Evolutionary conservation across 2,329 filamentous ascomycete genomes (phyloP).

Genomic region (Bipolaris cookei): DNA sequence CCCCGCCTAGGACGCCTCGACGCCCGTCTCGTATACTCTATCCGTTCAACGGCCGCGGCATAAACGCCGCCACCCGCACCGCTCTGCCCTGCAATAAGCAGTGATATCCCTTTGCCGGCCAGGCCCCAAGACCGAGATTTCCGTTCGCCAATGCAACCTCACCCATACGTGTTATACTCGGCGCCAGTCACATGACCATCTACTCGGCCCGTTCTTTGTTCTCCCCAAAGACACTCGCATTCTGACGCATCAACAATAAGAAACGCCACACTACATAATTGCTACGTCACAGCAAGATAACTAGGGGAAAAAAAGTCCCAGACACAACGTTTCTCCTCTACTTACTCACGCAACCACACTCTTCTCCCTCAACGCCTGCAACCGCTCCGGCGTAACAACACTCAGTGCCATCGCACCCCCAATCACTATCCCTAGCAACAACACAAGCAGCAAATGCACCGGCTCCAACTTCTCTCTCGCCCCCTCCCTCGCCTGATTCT

Average conservation of each 20-base stretch:
- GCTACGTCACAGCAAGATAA: background rate
- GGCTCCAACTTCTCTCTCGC: constrained; percentile 16
- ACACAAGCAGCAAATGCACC: constrained; percentile 34
- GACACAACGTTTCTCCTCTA: background rate
- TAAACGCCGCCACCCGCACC: constrained; percentile 5
- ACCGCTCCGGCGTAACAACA: constrained; percentile 33
- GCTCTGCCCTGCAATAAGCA: background rate
- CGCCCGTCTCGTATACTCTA: background rate
- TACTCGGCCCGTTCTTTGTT: background rate
- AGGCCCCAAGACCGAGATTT: background rate
- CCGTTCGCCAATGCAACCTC: background rate
- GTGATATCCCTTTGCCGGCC: background rate
- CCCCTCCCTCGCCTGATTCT: constrained; percentile 13
- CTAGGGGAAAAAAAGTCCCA: background rate
- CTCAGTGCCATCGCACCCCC: constrained; percentile 35
- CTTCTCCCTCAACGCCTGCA: constrained; percentile 30
- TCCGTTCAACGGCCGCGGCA: background rate
- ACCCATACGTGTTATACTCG: background rate
- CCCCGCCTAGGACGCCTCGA: background rate
- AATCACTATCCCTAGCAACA: constrained; percentile 42
- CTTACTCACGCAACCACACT: constrained; percentile 24
- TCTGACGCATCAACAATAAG: background rate
- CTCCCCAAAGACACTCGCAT: background rate
- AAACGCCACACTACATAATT: background rate
- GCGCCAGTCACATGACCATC: background rate